Evolutionary conservation across 108 stramenopile species (phyloP).

Genomic region (Skeletonema costatum): DNA sequence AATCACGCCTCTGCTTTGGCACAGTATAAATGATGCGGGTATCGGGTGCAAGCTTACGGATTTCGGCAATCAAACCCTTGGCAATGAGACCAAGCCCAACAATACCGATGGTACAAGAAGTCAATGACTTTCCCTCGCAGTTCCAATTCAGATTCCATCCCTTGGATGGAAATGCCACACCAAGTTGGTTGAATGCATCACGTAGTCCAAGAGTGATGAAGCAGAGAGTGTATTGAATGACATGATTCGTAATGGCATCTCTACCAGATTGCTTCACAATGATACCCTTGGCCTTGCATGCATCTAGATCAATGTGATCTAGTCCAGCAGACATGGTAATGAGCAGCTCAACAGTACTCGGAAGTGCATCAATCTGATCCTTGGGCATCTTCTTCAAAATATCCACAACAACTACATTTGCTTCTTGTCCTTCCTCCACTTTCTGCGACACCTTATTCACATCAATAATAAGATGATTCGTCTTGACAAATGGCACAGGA

Average conservation of each 20-base stretch:
- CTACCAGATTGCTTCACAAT: conserved; percentile 55
- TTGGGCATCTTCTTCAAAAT: conserved; percentile 48
- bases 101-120: conserved; percentile 49
- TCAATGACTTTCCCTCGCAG: conserved; percentile 51
- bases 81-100: conserved; percentile 68
- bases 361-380: conserved; percentile 50
- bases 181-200: conserved; percentile 53
- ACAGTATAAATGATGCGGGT: conserved; percentile 55
- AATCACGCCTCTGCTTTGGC: conserved; percentile 10
- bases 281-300: conserved; percentile 52
- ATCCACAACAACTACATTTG: conserved; percentile 56
- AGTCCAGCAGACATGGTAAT: conserved; percentile 65
- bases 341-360: conserved; percentile 46
- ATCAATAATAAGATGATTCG: conserved; percentile 35
- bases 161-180: conserved; percentile 63
- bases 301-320: conserved; percentile 63
- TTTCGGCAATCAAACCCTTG: conserved; percentile 35
- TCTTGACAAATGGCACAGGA: conserved; percentile 40
- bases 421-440: not conserved
- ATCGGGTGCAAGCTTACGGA: conserved; percentile 47
- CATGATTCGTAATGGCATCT: conserved; percentile 53
- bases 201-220: conserved; percentile 62
- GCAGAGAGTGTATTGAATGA: conserved; percentile 52
- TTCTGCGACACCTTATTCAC: conserved; percentile 23
- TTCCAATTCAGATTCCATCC: conserved; percentile 69